Evolutionary conservation across 2,329 filamentous ascomycete genomes (phyloP).

Genomic region (Ascochyta koolunga): DNA sequence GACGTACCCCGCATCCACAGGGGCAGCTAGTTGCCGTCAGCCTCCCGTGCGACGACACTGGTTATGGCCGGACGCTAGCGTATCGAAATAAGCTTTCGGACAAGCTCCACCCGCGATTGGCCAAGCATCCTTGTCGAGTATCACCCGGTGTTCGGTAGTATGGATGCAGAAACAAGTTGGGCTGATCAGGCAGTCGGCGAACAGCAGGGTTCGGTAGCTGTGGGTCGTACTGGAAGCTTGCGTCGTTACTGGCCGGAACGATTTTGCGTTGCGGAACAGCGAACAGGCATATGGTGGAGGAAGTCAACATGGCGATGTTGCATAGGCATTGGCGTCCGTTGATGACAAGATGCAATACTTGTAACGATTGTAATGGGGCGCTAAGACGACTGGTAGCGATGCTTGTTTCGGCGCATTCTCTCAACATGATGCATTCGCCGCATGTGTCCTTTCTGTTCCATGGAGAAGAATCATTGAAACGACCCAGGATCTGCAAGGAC

Average conservation of each 20-base stretch:
- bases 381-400: neutral
- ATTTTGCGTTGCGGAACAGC: neutral
- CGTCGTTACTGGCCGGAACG: neutral
- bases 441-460: neutral
- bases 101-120: conserved; percentile 29
- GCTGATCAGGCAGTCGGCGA: conserved; percentile 13
- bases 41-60: conserved; percentile 22
- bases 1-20: conserved; percentile 33
- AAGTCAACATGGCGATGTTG: neutral
- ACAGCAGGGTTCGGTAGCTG: conserved; percentile 2
- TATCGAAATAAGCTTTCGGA: conserved; percentile 33
- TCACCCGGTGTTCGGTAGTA: conserved; percentile 18
- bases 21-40: conserved; percentile 32
- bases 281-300: neutral
- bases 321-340: neutral
- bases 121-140: conserved; percentile 34
- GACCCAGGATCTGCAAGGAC: neutral
- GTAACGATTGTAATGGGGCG: neutral
- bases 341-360: neutral
- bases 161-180: conserved; percentile 15
- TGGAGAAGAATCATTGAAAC: neutral
- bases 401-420: neutral
- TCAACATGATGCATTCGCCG: neutral
- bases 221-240: neutral
- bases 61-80: conserved; percentile 20